Evolutionary conservation across 345 rosid species (phyloP).

Genomic region (Chamaenerion angustifolium): DNA sequence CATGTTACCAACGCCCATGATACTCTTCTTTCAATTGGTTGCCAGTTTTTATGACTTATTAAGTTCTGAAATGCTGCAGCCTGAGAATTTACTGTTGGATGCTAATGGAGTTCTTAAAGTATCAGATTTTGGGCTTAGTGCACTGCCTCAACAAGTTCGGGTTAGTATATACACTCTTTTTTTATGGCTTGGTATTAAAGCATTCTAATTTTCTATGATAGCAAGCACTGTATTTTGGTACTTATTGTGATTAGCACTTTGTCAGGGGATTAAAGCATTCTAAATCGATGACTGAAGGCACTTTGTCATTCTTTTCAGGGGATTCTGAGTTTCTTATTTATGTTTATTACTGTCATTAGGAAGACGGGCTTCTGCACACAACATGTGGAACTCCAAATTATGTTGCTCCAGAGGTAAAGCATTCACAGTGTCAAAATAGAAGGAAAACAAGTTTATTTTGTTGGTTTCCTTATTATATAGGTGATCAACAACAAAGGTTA

Average conservation of each 20-base stretch:
- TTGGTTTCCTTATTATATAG: slow-evolving; percentile 19
- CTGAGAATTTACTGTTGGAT: slow-evolving; percentile 91
- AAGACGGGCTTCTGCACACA: slow-evolving; percentile 95
- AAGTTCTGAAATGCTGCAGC: slow-evolving; percentile 31
- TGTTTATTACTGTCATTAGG: slow-evolving; percentile 23
- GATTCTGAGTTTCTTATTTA: background rate
- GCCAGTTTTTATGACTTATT: background rate
- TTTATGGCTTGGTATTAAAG: background rate
- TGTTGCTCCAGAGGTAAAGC: slow-evolving; percentile 95
- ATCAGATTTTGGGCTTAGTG: slow-evolving; percentile 97
- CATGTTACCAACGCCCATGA: background rate
- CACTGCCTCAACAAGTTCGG: slow-evolving; percentile 97
- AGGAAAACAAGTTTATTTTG: slow-evolving; percentile 3
- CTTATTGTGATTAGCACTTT: no score
- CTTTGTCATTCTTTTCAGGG: no score
- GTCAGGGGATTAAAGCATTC: no score
- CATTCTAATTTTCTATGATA: no score
- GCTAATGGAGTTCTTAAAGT: slow-evolving; percentile 73
- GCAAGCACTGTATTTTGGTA: no score
- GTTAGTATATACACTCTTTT: slow-evolving; percentile 26
- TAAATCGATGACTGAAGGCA: no score
- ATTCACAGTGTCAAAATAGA: slow-evolving; percentile 9
- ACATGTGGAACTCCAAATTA: slow-evolving; percentile 99
- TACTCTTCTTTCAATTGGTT: background rate
- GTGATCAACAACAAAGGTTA: slow-evolving; percentile 95